Percentiles rank a stretch among this genome's conserved stretches.
These are phyloP conservation scores for Metschnikowia borealis DNA, from an alignment of 805 yeast species.

Conservation along the genomic window DNA sequence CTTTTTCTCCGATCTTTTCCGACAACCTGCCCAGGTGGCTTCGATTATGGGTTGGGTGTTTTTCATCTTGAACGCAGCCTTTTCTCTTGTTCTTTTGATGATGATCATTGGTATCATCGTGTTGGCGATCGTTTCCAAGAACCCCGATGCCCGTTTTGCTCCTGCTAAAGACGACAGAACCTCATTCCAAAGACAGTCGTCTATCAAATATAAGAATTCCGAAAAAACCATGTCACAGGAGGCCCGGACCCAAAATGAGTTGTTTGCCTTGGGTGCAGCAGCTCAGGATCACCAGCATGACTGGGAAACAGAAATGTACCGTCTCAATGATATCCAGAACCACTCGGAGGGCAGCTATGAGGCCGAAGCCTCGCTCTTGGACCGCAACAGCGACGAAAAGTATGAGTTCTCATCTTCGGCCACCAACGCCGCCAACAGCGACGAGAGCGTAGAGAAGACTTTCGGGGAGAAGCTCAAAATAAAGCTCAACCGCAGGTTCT, in stretches of 20 bases:
- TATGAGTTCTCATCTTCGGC: slow-evolving; percentile 1
- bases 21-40: slow-evolving; percentile 72
- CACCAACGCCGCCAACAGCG: neutral
- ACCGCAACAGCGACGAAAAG: slow-evolving; percentile 2
- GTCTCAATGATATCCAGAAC: slow-evolving; percentile 31
- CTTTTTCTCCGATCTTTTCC: slow-evolving; percentile 80
- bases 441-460: slow-evolving; percentile 4
- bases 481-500: slow-evolving; percentile 9
- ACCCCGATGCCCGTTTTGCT: slow-evolving; percentile 84
- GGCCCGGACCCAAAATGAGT: slow-evolving; percentile 16
- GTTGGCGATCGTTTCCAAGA: slow-evolving; percentile 67
- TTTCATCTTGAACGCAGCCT: slow-evolving; percentile 85
- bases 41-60: slow-evolving; percentile 91
- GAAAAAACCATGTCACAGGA: slow-evolving; percentile 8
- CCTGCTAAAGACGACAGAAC: slow-evolving; percentile 91
- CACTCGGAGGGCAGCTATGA: slow-evolving; percentile 2
- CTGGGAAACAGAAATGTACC: slow-evolving; percentile 70
- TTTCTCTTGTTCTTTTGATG: slow-evolving; percentile 68
- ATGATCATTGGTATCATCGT: slow-evolving; percentile 63
- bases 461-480: slow-evolving; percentile 14
- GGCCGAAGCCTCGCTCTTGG: neutral
- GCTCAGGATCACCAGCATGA: slow-evolving; percentile 54
- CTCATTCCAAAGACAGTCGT: slow-evolving; percentile 63
- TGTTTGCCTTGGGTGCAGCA: slow-evolving; percentile 20
- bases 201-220: slow-evolving; percentile 34